Evolutionary conservation across 2,329 filamentous ascomycete species (phyloP), one percentile per base, ranked within the genome.

Genomic region (Alternaria sp.): DNA sequence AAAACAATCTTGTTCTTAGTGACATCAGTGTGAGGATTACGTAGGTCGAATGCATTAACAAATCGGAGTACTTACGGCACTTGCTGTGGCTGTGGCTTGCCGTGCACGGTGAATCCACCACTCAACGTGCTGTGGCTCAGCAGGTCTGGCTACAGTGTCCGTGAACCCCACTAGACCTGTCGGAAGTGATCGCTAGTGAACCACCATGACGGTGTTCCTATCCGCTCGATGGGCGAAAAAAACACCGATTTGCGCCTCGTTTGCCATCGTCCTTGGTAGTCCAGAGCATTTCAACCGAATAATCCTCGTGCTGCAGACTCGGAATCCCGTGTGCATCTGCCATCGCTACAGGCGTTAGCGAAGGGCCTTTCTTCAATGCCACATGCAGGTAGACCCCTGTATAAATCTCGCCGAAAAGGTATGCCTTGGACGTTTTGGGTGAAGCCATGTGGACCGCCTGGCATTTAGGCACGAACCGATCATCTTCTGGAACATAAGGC

Each of bases 21-120:
- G 59, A 59, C 56, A 38, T 57, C 57, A 49, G 50, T 54, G 49
- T 25, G 38, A 22, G 48, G 11, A 43, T 44, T 41, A 54, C 54
- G 53, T 57, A 62, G 52, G 16, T 48, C 59, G 41, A 60, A 50
- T 30, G 25, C 46, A 30, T 45, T 45, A 62, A 49, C 70, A 64
- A 67, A 69, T 73, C 70, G 67, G 69, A 67, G 60, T 45, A 28
- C 25, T 41, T 25, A 59, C 66, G 66, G 70, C 66, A 64, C 53
- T 62, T 62, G 45, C 34, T 59, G 52, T 54, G 62, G 62, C 60
- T 63, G 63, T 64, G 60, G 53, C 54, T 63, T 63, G 59, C 62
- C 63, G 64, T 63, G 54, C 66, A 58, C 64, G 69, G 69, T 64
- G 64, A 57, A 57, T 54, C 63, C 60, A 64, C 64, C 60, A 54